Conservation (phyloP, 345 rosid species). For the Euphorbia tirucalli region DNA sequence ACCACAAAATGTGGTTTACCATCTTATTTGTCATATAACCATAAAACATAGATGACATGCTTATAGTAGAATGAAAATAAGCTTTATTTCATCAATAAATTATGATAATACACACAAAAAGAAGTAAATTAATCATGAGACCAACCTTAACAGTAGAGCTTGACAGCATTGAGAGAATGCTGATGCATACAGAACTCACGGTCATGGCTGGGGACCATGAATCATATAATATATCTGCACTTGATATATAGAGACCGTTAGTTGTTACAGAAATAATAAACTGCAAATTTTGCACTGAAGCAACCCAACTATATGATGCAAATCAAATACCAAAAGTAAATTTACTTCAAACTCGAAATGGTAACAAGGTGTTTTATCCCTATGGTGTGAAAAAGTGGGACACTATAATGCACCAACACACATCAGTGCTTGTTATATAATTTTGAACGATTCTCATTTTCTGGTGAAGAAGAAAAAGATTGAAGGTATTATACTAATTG, state of each 20-base stretch:
- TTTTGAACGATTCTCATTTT: not conserved
- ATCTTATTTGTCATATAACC: not conserved
- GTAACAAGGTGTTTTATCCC: not conserved
- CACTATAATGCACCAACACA: not conserved
- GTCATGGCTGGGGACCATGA: slow-evolving; percentile 99
- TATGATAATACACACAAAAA: not conserved
- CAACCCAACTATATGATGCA: not conserved
- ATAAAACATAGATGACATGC: slow-evolving; percentile 1
- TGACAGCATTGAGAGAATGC: slow-evolving; percentile 98
- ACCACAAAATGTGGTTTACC: not conserved
- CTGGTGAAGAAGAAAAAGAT: not conserved
- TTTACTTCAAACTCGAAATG: not conserved
- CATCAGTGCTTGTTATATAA: not conserved
- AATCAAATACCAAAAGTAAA: not conserved
- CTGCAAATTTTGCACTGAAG: not conserved
- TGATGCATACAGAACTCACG: slow-evolving; percentile 91
- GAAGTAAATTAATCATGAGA: not conserved
- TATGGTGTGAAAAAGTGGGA: not conserved
- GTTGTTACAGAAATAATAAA: slow-evolving; percentile 17
- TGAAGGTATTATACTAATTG: not conserved
- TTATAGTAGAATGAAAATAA: not conserved
- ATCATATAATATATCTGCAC: slow-evolving; percentile 88
- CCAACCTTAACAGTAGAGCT: slow-evolving; percentile 90
- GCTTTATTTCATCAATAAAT: not conserved
- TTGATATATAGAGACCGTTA: slow-evolving; percentile 9